phyloP scores from a whole-genome alignment of 192 early-diverging fungal species.

The Backusella luteola region DNA sequence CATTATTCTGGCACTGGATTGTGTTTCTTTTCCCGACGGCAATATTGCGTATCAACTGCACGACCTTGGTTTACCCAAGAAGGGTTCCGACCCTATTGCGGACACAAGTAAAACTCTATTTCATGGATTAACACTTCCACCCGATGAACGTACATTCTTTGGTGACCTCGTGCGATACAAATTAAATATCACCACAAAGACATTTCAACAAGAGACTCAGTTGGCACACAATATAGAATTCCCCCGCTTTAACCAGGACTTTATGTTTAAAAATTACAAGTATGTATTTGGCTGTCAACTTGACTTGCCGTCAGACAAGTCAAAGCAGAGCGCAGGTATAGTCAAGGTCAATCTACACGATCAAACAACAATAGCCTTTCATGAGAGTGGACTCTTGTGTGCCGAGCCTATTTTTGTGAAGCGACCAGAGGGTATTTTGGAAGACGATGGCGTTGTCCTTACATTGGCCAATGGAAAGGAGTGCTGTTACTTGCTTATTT shows the following conservation, averaged over 20 bases:
- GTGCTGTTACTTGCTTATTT: constrained; percentile 41
- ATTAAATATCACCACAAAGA: neutral
- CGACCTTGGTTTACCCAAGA: neutral
- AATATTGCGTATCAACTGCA: constrained; percentile 5
- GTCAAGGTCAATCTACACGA: neutral
- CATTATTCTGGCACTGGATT: neutral
- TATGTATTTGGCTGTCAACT: constrained; percentile 10
- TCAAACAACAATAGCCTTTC: neutral
- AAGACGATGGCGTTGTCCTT: constrained; percentile 59
- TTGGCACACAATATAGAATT: neutral
- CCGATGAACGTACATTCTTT: neutral
- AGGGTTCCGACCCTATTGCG: neutral
- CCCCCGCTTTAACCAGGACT: neutral
- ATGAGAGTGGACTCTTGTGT: neutral
- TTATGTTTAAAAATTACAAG: neutral
- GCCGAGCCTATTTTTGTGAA: constrained; percentile 57
- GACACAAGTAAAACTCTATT: neutral
- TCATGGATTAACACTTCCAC: constrained; percentile 1
- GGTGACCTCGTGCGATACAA: constrained; percentile 5
- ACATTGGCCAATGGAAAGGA: constrained; percentile 37
- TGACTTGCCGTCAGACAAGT: neutral
- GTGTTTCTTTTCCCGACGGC: neutral
- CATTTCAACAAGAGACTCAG: neutral
- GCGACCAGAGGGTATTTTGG: constrained; percentile 39
- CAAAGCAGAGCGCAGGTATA: neutral